phyloP scores from a whole-genome alignment of 1,139 yeast species.

The Yamadazyma dushanensis region DNA sequence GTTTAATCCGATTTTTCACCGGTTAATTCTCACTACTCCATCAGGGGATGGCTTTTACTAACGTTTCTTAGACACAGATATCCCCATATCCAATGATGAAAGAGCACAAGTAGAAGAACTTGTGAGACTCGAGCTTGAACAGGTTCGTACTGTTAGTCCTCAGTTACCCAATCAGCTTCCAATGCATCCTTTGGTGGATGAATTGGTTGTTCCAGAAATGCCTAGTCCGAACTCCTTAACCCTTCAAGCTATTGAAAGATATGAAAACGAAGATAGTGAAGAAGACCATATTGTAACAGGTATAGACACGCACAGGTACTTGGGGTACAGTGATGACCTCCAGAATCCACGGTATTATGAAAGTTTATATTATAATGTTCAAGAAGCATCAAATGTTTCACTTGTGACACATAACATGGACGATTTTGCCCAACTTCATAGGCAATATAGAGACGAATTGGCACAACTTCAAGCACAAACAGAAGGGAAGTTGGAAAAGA shows the following conservation, averaged over 20 bases:
- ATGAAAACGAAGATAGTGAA: constrained; percentile 29
- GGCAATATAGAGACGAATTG: constrained; percentile 22
- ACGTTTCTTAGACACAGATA: constrained; percentile 23
- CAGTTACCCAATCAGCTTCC: constrained; percentile 4
- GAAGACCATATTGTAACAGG: constrained; percentile 18
- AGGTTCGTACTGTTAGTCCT: constrained; percentile 3
- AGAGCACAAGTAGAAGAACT: constrained; percentile 36
- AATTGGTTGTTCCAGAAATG: constrained; percentile 22
- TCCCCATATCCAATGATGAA: constrained; percentile 31
- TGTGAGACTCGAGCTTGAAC: constrained; percentile 28
- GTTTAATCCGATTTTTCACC: too few species aligned
- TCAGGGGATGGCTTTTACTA: too few species aligned
- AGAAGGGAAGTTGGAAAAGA: constrained; percentile 21
- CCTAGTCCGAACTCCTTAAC: constrained; percentile 19
- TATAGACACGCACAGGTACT: constrained; percentile 32
- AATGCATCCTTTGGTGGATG: constrained; percentile 32
- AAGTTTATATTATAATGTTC: constrained; percentile 20
- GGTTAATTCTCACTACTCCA: too few species aligned
- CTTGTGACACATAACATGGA: constrained; percentile 11
- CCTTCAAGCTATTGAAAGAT: constrained; percentile 28
- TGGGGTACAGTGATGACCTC: constrained; percentile 2
- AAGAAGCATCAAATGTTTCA: constrained; percentile 11
- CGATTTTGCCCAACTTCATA: constrained; percentile 18
- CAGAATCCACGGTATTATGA: constrained; percentile 17
- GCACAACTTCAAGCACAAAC: constrained; percentile 18